phyloP scores from a whole-genome alignment of 495 filamentous ascomycete genomes.

The Cercophora scortea region DNA sequence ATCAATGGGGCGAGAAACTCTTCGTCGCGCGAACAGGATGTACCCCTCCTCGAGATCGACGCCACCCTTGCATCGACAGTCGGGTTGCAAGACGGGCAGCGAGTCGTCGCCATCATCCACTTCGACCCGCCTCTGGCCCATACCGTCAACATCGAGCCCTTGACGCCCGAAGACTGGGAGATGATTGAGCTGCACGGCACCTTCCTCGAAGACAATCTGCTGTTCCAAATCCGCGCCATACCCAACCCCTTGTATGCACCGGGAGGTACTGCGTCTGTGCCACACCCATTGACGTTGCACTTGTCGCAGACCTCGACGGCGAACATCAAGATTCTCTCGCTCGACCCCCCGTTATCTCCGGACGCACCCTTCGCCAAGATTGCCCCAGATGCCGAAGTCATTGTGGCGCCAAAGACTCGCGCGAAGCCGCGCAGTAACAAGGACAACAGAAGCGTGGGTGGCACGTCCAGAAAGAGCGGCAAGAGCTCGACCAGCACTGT shows the following conservation, averaged over 20 bases:
- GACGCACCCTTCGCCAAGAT: conserved; percentile 82
- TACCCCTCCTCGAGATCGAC: conserved; percentile 77
- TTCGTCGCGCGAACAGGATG: conserved; percentile 61
- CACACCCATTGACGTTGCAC: conserved; percentile 84
- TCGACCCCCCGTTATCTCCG: conserved; percentile 61
- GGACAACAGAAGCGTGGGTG: conserved; percentile 62
- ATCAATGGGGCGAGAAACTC: conserved; percentile 46
- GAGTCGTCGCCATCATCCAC: conserved; percentile 65
- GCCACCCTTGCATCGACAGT: conserved; percentile 78
- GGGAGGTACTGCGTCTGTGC: conserved; percentile 27
- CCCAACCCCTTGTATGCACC: conserved; percentile 69
- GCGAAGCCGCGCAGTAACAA: conserved; percentile 41
- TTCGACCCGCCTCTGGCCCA: conserved; percentile 83
- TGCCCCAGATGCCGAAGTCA: conserved; percentile 86
- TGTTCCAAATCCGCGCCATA: conserved; percentile 86
- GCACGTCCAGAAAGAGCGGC: conserved; percentile 60
- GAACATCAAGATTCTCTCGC: conserved; percentile 74
- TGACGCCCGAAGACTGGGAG: conserved; percentile 96
- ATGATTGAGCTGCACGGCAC: conserved; percentile 95
- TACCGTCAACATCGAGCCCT: conserved; percentile 90
- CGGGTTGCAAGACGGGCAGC: conserved; percentile 76
- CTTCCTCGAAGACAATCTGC: conserved; percentile 87
- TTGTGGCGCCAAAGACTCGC: conserved; percentile 81
- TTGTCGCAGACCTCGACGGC: conserved; percentile 93
- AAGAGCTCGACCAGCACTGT: conserved; percentile 65